A percentile compares a stretch with the other conserved stretches of the same genome.
phyloP scores from a whole-genome alignment of 495 filamentous ascomycete genomes.

The Geoglossum glabrum region DNA sequence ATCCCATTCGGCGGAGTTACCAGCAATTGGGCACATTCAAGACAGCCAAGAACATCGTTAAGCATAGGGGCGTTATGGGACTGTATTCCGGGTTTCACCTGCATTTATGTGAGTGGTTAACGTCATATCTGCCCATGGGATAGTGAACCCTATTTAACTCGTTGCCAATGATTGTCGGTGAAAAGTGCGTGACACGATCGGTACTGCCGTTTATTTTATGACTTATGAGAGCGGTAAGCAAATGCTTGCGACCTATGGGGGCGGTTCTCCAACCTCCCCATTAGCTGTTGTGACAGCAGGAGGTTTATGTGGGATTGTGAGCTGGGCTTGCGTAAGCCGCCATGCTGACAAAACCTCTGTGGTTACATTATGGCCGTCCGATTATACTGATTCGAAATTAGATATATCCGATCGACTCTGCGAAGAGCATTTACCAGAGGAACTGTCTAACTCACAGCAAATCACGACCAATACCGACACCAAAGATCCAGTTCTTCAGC shows the following conservation, averaged over 20 bases:
- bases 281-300: conserved; percentile 54
- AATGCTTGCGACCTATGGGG: conserved; percentile 51
- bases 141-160: too few relatives aligned
- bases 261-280: conserved; percentile 48
- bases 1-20: conserved; percentile 44
- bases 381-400: conserved; percentile 7
- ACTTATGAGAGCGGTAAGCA: conserved; percentile 86
- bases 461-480: conserved; percentile 32
- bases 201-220: conserved; percentile 77
- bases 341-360: background rate
- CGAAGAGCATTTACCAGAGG: conserved; percentile 65
- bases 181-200: conserved; percentile 63
- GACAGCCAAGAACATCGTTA: conserved; percentile 59
- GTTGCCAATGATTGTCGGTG: background rate
- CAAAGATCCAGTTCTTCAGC: conserved; percentile 55
- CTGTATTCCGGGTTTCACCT: conserved; percentile 75
- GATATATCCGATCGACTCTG: conserved; percentile 63
- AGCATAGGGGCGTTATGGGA: conserved; percentile 54
- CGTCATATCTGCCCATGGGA: conserved; percentile 3
- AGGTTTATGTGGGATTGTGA: conserved; percentile 59
- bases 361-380: background rate
- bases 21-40: conserved; percentile 64
- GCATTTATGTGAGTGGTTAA: conserved; percentile 42
- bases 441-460: conserved; percentile 51
- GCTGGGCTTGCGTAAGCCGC: conserved; percentile 55